These are phyloP conservation scores for Phytophthora pinifolia DNA, from an alignment of 352 stramenopile species.

Conservation along the genomic window DNA sequence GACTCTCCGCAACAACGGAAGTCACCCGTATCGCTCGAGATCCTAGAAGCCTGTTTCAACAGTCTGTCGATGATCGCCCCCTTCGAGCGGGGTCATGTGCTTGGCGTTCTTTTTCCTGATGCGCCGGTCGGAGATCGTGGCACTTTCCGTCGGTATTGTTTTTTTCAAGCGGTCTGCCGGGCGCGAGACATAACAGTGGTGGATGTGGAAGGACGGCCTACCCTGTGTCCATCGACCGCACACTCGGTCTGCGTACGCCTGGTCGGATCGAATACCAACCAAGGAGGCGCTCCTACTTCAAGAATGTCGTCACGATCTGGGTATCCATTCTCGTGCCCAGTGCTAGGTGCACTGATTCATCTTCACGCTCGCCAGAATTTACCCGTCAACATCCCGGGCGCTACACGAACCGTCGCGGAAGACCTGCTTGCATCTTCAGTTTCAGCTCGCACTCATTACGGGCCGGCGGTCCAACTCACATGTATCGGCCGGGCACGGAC, in stretches of 20 bases:
- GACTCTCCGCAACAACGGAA: neutral
- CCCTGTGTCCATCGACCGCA: neutral
- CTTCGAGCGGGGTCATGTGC: conserved; percentile 5
- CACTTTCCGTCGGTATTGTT: neutral
- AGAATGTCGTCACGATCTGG: conserved; percentile 7
- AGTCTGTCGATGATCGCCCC: neutral
- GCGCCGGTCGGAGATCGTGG: conserved; percentile 9
- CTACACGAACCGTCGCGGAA: neutral
- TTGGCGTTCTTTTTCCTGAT: conserved; percentile 14
- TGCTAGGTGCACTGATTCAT: conserved; percentile 7
- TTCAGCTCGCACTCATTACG: too few relatives aligned
- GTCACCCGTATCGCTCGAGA: conserved; percentile 5
- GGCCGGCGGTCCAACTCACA: too few relatives aligned
- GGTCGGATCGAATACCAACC: conserved; percentile 4
- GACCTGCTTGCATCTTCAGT: neutral
- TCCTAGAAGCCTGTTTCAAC: conserved; percentile 1
- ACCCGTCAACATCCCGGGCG: conserved; percentile 1
- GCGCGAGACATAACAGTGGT: conserved; percentile 7
- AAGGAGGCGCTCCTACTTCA: neutral
- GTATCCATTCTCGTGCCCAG: conserved; percentile 12
- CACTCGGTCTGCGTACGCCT: neutral
- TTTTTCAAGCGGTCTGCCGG: conserved; percentile 19
- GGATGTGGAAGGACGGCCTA: neutral
- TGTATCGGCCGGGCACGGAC: too few relatives aligned
- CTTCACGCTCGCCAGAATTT: conserved; percentile 1